A percentile compares a stretch with the other conserved stretches of the same genome.
phyloP scores from a whole-genome alignment of 2,329 filamentous ascomycete species.

The Sarocladiaceae sp. region DNA sequence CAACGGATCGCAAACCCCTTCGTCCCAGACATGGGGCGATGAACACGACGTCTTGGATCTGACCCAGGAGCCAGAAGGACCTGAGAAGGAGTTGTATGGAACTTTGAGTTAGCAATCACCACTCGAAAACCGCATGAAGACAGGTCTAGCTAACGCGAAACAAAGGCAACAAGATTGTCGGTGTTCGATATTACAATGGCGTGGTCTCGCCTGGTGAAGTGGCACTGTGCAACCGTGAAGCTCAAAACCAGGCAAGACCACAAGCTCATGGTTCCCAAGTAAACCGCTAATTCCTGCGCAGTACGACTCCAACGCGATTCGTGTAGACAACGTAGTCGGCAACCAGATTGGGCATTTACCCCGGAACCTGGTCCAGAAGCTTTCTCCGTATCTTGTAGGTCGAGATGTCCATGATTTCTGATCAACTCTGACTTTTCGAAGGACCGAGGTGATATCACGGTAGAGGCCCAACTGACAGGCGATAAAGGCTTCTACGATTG shows the following conservation, averaged over 20 bases:
- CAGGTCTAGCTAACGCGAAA: neutral
- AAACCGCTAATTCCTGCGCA: too few relatives aligned
- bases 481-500: constrained; percentile 66
- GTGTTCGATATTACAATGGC: constrained; percentile 57
- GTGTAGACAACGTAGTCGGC: constrained; percentile 71
- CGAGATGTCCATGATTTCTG: too few relatives aligned
- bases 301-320: constrained; percentile 73
- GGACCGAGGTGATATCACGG: constrained; percentile 54
- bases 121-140: neutral
- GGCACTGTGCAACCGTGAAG: constrained; percentile 61
- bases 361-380: constrained; percentile 59
- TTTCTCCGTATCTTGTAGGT: constrained; percentile 67
- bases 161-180: constrained; percentile 40
- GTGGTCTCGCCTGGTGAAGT: constrained; percentile 59
- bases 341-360: constrained; percentile 78
- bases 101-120: constrained; percentile 31
- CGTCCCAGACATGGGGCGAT: constrained; percentile 10
- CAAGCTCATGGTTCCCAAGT: too few relatives aligned
- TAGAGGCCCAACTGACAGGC: constrained; percentile 69
- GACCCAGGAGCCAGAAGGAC: constrained; percentile 38
- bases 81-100: constrained; percentile 42
- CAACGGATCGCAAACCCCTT: constrained; percentile 7
- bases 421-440: constrained; percentile 20
- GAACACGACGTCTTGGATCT: constrained; percentile 38
- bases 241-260: constrained; percentile 49